Evolutionary conservation across 1,284 basidiomycete genomes (phyloP).

Genomic region (Gomphus bonarii): DNA sequence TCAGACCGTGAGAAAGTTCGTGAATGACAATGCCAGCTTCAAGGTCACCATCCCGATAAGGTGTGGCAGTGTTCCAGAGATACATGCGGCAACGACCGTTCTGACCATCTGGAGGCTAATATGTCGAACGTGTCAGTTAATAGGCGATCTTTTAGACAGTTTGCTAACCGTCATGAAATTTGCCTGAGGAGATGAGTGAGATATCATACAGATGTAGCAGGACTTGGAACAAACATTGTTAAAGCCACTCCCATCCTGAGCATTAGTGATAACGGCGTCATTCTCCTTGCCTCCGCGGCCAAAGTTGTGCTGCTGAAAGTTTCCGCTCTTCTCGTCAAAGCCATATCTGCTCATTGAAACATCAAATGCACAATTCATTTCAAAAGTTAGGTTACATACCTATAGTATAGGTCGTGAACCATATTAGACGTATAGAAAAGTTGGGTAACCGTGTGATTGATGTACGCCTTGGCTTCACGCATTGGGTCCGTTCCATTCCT

Average conservation of each 20-base stretch:
- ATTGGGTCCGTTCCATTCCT: conserved; percentile 41
- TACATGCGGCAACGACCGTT: conserved; percentile 95
- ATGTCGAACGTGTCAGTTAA: conserved; percentile 41
- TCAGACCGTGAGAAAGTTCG: conserved; percentile 82
- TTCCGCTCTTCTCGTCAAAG: conserved; percentile 85
- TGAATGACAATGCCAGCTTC: conserved; percentile 93
- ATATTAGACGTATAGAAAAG: conserved; percentile 91
- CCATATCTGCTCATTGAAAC: conserved; percentile 48
- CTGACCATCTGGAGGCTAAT: conserved; percentile 33
- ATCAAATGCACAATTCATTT: conserved; percentile 13
- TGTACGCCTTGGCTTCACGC: conserved; percentile 66
- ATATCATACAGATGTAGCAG: neutral
- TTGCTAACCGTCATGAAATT: conserved; percentile 27
- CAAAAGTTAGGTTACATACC: conserved; percentile 23
- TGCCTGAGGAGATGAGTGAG: conserved; percentile 22
- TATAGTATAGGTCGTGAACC: conserved; percentile 68
- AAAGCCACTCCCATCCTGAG: conserved; percentile 88
- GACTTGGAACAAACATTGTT: conserved; percentile 65
- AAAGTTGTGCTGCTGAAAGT: conserved; percentile 98
- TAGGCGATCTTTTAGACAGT: neutral
- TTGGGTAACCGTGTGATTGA: conserved; percentile 81
- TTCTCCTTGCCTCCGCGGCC: conserved; percentile 77
- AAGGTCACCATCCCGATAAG: conserved; percentile 89
- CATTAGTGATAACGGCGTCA: conserved; percentile 90
- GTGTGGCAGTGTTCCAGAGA: conserved; percentile 83